Evolutionary conservation across 78 protist genomes (phyloP).

Genomic region (Pigoraptor vietnamica): DNA sequence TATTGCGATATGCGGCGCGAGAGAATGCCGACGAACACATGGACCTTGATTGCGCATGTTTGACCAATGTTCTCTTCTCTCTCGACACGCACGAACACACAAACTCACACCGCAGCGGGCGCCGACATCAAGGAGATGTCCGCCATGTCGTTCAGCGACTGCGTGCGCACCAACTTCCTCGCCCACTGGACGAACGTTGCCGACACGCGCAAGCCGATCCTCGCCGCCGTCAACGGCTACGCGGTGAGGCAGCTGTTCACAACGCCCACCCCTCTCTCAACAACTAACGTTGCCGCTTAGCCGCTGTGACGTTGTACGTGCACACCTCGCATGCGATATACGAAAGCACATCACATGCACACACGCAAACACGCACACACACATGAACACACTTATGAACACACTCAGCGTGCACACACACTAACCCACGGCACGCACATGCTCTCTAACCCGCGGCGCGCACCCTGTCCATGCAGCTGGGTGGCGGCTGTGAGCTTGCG

Average conservation of each 20-base stretch:
- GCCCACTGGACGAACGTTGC: conserved; percentile 58
- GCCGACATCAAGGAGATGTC: conserved; percentile 96
- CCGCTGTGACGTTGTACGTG: not conserved
- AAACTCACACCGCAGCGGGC: conserved; percentile 74
- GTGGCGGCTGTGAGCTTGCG: conserved; percentile 97
- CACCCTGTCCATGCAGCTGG: too few species aligned
- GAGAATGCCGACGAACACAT: not conserved
- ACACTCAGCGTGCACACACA: too few species aligned
- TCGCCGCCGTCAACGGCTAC: conserved; percentile 96
- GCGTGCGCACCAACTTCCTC: conserved; percentile 51
- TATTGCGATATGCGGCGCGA: not conserved
- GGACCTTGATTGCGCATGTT: not conserved
- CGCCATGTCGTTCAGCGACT: conserved; percentile 39
- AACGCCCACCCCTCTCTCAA: not conserved
- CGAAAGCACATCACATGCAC: too few species aligned
- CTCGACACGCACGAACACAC: too few species aligned
- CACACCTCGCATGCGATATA: not conserved
- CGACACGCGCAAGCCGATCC: conserved; percentile 73
- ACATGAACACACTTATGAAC: too few species aligned
- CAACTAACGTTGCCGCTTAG: not conserved
- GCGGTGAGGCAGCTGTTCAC: conserved; percentile 32
- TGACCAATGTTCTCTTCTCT: not conserved
- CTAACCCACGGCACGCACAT: too few species aligned
- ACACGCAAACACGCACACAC: too few species aligned
- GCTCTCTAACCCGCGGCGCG: too few species aligned